Evolutionary conservation across 2,329 filamentous ascomycete genomes (phyloP).

Genomic region (Ambrosiella beaveri): DNA sequence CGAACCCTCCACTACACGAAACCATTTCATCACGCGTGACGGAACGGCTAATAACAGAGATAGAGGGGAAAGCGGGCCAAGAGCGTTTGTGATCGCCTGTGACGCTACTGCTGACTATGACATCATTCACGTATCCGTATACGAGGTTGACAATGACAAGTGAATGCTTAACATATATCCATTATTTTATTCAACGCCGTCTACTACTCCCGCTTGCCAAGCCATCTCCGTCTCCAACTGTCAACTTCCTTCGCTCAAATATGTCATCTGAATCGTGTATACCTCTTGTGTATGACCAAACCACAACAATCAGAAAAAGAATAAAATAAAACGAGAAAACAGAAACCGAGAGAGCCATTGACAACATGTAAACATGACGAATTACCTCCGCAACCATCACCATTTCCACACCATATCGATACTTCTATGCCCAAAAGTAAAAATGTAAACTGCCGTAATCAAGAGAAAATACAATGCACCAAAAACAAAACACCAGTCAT

Average conservation of each 20-base stretch:
- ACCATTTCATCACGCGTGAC: not conserved
- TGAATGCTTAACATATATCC: not conserved
- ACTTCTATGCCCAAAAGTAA: not conserved
- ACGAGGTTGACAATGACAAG: too few relatives aligned
- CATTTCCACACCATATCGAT: not conserved
- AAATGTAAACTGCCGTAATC: slow-evolving; percentile 1
- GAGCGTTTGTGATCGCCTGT: not conserved
- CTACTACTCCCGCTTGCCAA: not conserved
- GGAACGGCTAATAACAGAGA: too few relatives aligned
- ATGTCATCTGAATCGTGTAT: not conserved
- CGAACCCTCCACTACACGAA: not conserved
- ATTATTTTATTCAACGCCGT: slow-evolving; percentile 4
- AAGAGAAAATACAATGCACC: not conserved
- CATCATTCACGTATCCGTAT: not conserved
- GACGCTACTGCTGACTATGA: not conserved
- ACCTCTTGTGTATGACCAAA: not conserved
- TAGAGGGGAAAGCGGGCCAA: too few relatives aligned
- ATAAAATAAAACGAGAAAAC: not conserved
- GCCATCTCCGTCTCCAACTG: not conserved
- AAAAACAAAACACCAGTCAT: slow-evolving; percentile 1
- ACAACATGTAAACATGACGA: slow-evolving; percentile 4
- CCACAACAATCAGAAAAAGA: not conserved
- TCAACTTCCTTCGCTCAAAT: too few relatives aligned
- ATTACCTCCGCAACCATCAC: not conserved
- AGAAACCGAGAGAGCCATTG: not conserved